Conservation (phyloP, 2,329 filamentous ascomycete genomes). For the Coniella lustricola region DNA sequence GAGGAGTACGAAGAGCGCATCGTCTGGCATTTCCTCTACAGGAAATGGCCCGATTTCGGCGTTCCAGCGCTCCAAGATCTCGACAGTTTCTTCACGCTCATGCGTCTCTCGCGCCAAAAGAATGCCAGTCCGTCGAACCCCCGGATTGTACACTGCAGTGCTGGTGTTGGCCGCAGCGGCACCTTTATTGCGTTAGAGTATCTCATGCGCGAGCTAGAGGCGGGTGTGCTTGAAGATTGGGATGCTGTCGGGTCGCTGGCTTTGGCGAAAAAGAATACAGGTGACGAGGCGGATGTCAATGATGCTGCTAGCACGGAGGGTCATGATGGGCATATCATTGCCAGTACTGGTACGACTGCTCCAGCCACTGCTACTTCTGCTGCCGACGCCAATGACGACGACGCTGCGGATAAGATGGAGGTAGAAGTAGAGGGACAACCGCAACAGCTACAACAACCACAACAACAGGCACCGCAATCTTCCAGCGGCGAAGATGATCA, state of each 20-base stretch:
- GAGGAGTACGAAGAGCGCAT: conserved; percentile 46
- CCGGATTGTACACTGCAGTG: conserved; percentile 80
- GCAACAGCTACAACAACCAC: not conserved
- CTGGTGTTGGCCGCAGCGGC: conserved; percentile 86
- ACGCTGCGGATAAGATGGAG: conserved; percentile 14
- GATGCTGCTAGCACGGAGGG: conserved; percentile 19
- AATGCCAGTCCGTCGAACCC: conserved; percentile 55
- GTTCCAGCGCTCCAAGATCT: conserved; percentile 66
- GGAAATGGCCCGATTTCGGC: conserved; percentile 83
- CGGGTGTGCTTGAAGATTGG: conserved; percentile 56
- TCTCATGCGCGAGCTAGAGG: conserved; percentile 72
- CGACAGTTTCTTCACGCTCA: conserved; percentile 60
- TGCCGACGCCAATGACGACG: conserved; percentile 24
- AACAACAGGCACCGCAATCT: not conserved
- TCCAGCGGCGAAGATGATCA: no score
- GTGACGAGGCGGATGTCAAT: not conserved
- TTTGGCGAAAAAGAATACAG: not conserved
- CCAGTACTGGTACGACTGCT: no score
- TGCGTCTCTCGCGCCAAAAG: conserved; percentile 58
- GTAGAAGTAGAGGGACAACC: conserved; percentile 3
- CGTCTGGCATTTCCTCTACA: conserved; percentile 81
- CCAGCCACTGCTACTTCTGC: not conserved
- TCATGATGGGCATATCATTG: conserved; percentile 3
- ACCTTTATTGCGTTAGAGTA: conserved; percentile 97
- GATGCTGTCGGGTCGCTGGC: conserved; percentile 21